Evolutionary conservation across 2,329 filamentous ascomycete genomes (phyloP), one percentile per base, ranked within the genome.

Genomic region (Aspergillus chevalieri): DNA sequence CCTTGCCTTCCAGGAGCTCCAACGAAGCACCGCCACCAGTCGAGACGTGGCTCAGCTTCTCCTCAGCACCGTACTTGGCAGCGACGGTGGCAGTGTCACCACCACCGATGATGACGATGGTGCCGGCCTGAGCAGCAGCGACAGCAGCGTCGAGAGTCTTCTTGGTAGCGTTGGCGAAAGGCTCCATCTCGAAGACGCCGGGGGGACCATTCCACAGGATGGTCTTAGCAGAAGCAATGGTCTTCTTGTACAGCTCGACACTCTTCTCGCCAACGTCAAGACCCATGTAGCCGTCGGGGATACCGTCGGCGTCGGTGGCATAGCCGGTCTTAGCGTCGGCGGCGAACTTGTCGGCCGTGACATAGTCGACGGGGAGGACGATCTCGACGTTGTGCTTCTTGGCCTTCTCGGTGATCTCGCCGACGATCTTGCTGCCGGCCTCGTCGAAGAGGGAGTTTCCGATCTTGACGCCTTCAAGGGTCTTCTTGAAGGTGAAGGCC

Each of bases 401-500:
- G 63, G 94, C 93, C 84, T 97, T 98, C 75, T 92, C 86, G 56
- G 95, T 81, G 57, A 98, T 82, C 63, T 87, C 78, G 54, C 80
- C 83, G 52, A 97, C 92, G 39, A 88, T 96, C 84, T 96, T 89
- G 79, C 86, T 82, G 62, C 93, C 93, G 47, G 86, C 86, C 78
- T 96, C 89, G 65, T 98, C 93, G 70, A 95, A 98, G 64, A 98
- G 81, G 47, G 78, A 93, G 78, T 84, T 84, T 54, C 93, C 93
- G 60, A 98, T 98, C 73, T 85, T 81, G 66, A 97, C 85, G 69
- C 82, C 79, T 75, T 96, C 83, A 50, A 97, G 82, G n/a, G 89
- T 92, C 83, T 98, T 98, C 83, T 97, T 97, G 83, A 98, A 98
- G 64, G 93, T 98, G 79, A 97, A 98, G 56, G 93, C 91, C 93